Conservation (phyloP, 257 asterid species). For the Nicotiana obtusifolia region DNA sequence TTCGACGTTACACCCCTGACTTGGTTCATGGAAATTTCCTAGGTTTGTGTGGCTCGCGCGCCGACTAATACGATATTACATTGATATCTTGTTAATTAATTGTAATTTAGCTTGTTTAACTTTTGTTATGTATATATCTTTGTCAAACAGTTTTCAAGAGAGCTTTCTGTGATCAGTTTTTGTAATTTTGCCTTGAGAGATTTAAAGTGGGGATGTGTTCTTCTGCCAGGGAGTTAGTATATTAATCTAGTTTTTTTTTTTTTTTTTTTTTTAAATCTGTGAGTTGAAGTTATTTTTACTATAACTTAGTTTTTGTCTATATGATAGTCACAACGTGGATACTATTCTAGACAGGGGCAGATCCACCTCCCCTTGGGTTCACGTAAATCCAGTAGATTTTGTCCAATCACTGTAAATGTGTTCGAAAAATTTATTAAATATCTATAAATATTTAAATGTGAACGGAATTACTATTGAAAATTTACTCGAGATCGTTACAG, state of each 20-base stretch:
- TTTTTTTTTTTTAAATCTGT: not conserved
- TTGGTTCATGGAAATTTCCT: slow-evolving; percentile 26
- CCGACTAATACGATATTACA: not conserved
- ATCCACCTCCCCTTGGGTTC: too few relatives aligned
- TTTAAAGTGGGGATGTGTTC: slow-evolving; percentile 68
- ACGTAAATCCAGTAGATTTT: too few relatives aligned
- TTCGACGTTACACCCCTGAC: slow-evolving; percentile 35
- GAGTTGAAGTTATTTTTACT: not conserved
- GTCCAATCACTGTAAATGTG: too few relatives aligned
- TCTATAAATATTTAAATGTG: too few relatives aligned
- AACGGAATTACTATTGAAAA: too few relatives aligned
- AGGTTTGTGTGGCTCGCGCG: slow-evolving; percentile 28
- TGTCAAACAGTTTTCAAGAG: slow-evolving; percentile 23
- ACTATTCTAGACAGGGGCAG: slow-evolving; percentile 21
- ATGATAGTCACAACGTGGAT: slow-evolving; percentile 38
- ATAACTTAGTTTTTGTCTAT: not conserved
- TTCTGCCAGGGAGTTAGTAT: slow-evolving; percentile 43
- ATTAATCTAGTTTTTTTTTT: not conserved
- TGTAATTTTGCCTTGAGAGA: slow-evolving; percentile 31
- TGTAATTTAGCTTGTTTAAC: too few relatives aligned
- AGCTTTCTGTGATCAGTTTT: not conserved
- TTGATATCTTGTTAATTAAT: not conserved
- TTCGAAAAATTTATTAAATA: too few relatives aligned
- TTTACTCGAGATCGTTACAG: too few relatives aligned
- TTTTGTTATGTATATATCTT: not conserved